A percentile compares a stretch with the other conserved stretches of the same genome.
Evolutionary conservation across 257 asterid genomes (phyloP).

Genomic region (Solanum sejunctum): DNA sequence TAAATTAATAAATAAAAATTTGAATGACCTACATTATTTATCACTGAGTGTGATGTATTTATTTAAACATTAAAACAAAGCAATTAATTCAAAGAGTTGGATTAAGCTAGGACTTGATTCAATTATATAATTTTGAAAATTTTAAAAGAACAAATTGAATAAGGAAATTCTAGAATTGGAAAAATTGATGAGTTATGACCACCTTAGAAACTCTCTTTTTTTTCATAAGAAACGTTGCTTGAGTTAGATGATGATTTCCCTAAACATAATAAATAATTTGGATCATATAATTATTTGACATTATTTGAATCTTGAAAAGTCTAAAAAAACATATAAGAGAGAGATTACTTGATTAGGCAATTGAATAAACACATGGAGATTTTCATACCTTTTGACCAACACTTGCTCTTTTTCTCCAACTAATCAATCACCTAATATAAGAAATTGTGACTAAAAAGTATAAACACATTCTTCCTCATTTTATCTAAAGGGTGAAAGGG

Average conservation of each 20-base stretch:
- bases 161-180: neutral
- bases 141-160: neutral
- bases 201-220: neutral
- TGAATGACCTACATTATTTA: neutral
- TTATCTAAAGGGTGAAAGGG: neutral
- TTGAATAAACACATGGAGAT: neutral
- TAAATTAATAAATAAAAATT: neutral
- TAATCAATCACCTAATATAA: neutral
- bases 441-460: neutral
- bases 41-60: neutral
- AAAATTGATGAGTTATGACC: neutral
- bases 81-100: neutral
- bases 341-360: neutral
- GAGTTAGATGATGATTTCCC: neutral
- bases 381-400: neutral
- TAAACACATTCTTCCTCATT: neutral
- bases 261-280: neutral
- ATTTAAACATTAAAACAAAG: neutral
- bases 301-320: neutral
- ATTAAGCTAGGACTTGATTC: neutral
- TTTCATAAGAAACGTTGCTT: neutral
- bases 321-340: neutral
- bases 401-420: neutral
- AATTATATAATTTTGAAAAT: neutral
- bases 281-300: neutral